Conservation (phyloP, 176 grass and related monocot species). For the Ananas comosus region DNA sequence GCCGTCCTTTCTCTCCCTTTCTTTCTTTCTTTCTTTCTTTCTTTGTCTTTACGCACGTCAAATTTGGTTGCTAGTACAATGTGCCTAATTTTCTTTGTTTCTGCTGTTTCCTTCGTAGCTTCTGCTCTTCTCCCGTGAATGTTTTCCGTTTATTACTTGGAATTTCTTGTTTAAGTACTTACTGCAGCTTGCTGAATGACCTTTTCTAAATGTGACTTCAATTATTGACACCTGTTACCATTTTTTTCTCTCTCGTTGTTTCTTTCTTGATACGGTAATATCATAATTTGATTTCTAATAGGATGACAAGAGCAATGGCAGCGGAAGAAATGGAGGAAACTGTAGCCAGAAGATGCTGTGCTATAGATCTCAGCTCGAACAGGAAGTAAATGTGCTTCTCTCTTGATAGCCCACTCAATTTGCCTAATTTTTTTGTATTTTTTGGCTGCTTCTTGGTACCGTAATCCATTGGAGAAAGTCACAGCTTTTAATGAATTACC, state of each 20-base stretch:
- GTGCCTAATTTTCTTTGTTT: too few relatives aligned
- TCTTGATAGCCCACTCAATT: neutral
- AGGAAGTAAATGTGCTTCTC: conserved; percentile 46
- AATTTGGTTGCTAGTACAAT: too few relatives aligned
- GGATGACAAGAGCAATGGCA: conserved; percentile 48
- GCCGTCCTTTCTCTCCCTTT: conserved; percentile 14
- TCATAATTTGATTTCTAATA: conserved; percentile 20
- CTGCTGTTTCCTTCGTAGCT: too few relatives aligned
- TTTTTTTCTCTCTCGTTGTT: conserved; percentile 7
- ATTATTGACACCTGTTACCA: conserved; percentile 30
- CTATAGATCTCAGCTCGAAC: conserved; percentile 68
- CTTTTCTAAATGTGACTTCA: conserved; percentile 6
- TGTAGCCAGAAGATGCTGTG: conserved; percentile 25
- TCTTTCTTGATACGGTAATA: neutral
- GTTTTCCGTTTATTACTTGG: too few relatives aligned
- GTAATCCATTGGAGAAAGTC: too few relatives aligned
- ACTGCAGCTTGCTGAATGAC: too few relatives aligned
- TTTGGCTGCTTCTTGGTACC: too few relatives aligned
- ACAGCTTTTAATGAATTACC: too few relatives aligned
- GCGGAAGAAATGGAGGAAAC: conserved; percentile 37
- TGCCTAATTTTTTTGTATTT: neutral
- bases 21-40: conserved; percentile 8
- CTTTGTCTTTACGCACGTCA: neutral
- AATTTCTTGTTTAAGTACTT: too few relatives aligned
- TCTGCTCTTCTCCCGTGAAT: too few relatives aligned